Base-by-base conservation (phyloP, 148 eudicot genomes). In the Dysphania ambrosioides region DNA sequence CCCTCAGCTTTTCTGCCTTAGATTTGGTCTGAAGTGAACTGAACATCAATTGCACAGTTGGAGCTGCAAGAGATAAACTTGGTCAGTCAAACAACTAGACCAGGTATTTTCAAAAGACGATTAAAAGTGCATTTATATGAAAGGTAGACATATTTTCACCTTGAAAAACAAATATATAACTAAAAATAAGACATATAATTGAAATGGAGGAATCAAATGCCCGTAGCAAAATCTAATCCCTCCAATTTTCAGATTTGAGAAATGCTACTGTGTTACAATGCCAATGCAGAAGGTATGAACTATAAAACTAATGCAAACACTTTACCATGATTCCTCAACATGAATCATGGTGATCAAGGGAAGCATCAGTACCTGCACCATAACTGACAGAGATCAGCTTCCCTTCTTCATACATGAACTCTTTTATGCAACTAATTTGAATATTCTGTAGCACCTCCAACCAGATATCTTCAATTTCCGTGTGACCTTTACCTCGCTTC, bases 331-430 rank as follows among this genome's bases (percentile, higher is more conserved):
- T 32, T 66, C 26, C 6, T 44, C 24, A 44, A 66, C 34, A 62
- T 21, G 53, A 55, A 68, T 42, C 35, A 41, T 29, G 53, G 27
- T 65, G 11, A 74, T 27, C 29, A 35, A 70, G 30, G 35, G 63
- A 56, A 75, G 31, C 27, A 61, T 29, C 41, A 68, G 42, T 89
- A 94, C 98, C 98, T 94, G 91, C 85, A 79, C 91, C 93, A 79
- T 82, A 88, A 72, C 86, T 85, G 82, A 91, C 79, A 29, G 90
- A 87, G 58, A 86, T 83, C 70, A 94, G 82, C 83, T 85, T 88
- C 56, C 95, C 98, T 85, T 94, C 98, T 80, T 79, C 87, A 79
- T 84, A 85, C 86, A 94, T 65, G 76, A 95, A 94, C 88, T 91
- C 97, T 78, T 82, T 91, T 34, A 94, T 32, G 83, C 84, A 82